phyloP scores from a whole-genome alignment of 257 asterid genomes.

The Forsythia suspensa region DNA sequence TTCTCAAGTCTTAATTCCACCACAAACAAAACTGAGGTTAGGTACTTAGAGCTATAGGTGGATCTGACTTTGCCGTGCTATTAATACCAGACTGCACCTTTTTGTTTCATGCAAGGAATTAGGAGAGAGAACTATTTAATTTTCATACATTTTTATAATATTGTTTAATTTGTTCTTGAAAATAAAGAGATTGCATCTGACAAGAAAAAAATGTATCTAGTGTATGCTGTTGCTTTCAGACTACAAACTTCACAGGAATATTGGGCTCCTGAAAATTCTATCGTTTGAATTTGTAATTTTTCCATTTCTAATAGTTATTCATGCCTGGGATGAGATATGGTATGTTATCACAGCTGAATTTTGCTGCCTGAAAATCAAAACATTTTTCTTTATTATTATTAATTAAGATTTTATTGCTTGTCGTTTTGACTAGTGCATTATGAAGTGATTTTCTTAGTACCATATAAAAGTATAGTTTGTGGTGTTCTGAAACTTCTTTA shows the following conservation, averaged over 20 bases:
- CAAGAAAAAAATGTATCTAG: neutral
- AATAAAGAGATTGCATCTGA: neutral
- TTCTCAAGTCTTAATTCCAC: neutral
- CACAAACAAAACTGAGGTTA: neutral
- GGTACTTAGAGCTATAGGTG: neutral
- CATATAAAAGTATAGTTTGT: neutral
- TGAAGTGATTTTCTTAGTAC: neutral
- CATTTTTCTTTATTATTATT: neutral
- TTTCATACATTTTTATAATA: neutral
- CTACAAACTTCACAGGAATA: neutral
- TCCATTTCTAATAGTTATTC: neutral
- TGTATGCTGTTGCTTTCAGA: neutral
- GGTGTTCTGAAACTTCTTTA: conserved; percentile 7
- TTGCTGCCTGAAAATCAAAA: neutral
- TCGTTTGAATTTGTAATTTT: neutral
- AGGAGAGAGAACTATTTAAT: neutral
- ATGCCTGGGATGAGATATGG: neutral
- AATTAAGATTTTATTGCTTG: conserved; percentile 1
- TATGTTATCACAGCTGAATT: neutral
- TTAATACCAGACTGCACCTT: neutral
- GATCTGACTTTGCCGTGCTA: neutral
- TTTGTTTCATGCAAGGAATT: neutral
- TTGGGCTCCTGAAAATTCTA: neutral
- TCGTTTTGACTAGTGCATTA: neutral
- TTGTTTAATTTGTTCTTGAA: neutral